phyloP scores from a whole-genome alignment of 1,284 basidiomycete species.

The Boletus mariae region DNA sequence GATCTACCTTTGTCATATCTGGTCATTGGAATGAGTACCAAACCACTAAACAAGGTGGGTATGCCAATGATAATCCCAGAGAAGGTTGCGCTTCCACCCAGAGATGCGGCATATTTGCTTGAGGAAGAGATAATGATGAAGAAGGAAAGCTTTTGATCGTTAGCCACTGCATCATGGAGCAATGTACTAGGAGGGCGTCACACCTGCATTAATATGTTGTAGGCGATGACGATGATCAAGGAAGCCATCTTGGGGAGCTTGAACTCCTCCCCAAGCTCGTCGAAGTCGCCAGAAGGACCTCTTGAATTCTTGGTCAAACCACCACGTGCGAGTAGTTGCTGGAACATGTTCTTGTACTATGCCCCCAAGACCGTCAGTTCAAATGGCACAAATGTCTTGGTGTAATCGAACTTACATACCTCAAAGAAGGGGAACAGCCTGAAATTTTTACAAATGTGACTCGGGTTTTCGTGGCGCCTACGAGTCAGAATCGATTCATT shows the following conservation, averaged over 20 bases:
- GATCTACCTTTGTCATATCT: conserved; percentile 50
- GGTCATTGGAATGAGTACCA: conserved; percentile 57
- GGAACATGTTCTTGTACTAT: conserved; percentile 5
- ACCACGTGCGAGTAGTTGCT: background rate
- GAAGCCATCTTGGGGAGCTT: conserved; percentile 45
- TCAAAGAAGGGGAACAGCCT: background rate
- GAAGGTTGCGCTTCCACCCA: conserved; percentile 64
- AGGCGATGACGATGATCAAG: conserved; percentile 41
- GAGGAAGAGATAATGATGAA: conserved; percentile 68
- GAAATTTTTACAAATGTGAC: background rate
- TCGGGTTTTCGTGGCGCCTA: background rate
- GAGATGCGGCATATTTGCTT: conserved; percentile 54
- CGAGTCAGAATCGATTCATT: background rate
- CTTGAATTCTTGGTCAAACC: background rate
- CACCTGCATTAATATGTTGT: conserved; percentile 48
- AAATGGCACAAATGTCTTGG: background rate
- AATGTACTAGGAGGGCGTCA: background rate
- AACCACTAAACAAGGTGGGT: conserved; percentile 35
- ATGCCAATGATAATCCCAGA: conserved; percentile 69
- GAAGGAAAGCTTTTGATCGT: conserved; percentile 50
- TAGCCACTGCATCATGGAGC: too few species aligned
- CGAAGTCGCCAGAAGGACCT: background rate
- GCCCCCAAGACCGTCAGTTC: background rate
- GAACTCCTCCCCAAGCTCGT: conserved; percentile 36
- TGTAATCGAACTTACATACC: background rate